Evolutionary conservation across 345 rosid species (phyloP).

Genomic region (Eucalyptus decipiens): DNA sequence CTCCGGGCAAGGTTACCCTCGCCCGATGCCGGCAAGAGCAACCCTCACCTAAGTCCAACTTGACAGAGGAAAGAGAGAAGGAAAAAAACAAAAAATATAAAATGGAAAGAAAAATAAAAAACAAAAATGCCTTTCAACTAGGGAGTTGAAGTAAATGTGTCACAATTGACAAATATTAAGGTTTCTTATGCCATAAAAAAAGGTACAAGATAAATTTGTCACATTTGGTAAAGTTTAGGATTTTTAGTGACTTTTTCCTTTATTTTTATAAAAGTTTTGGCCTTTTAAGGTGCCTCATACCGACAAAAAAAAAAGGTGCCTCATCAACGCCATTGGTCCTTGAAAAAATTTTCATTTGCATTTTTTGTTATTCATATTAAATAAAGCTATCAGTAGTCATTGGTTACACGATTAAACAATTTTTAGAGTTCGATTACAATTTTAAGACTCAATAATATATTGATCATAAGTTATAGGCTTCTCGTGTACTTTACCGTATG

Average conservation of each 20-base stretch:
- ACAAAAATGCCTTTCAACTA: no score
- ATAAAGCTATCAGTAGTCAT: not conserved
- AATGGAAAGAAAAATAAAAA: no score
- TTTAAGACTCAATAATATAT: not conserved
- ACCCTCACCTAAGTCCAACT: no score
- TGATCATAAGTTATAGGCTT: not conserved
- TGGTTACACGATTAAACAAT: not conserved
- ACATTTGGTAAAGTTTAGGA: no score
- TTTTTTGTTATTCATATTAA: no score
- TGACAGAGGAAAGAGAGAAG: no score
- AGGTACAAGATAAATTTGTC: accelerated
- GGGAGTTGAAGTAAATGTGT: no score
- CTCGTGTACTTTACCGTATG: not conserved
- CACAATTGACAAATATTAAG: accelerated
- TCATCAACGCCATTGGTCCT: not conserved
- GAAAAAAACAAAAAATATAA: no score
- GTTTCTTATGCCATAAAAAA: no score
- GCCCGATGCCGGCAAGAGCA: accelerated
- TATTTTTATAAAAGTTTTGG: not conserved
- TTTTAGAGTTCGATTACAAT: not conserved
- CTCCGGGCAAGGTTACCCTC: accelerated
- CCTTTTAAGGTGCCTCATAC: not conserved
- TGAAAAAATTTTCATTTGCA: not conserved
- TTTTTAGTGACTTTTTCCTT: no score
- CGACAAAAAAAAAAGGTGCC: no score